Base-by-base conservation (phyloP, 768 basidiomycete species). In the Russula ochroleuca region DNA sequence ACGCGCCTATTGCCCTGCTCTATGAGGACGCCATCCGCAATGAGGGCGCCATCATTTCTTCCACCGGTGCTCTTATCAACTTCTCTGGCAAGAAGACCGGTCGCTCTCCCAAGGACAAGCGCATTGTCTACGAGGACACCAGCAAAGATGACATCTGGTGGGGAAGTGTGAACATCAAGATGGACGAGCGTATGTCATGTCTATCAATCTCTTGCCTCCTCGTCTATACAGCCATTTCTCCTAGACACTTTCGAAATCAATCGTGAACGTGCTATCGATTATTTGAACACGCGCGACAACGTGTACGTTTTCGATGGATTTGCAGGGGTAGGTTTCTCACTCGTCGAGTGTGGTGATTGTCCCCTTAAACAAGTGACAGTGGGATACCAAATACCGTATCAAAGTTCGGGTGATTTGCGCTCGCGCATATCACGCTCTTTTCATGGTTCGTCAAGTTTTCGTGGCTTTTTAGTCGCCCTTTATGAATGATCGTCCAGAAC, bases 1-100 rank as follows among this genome's bases (percentile, higher is more conserved):
- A 96, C 68, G 93, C 93, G 1, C 83, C 93, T 23, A 86, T 88
- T 48, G 92, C 95, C 1, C 83, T 87, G 70, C 88, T 96, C 48
- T 97, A 97, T 78, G 97, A 99, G 74, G 97, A 99, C 71, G 97
- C 97, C 70, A 88, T 98, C 79, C 88, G 93, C 69, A 96, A 98
- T 77, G 97, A 99, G 74, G 96, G 96, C 63, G 97, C 97, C 70
- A 92, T 99, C 79, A 90, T 99, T 78, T 95, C 97, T 59, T 86
- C 91, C 35, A 91, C 87, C 7, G 97, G 97, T 57, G 94, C 97
- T 21, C 80, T 99, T 71, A 99, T 99, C 86, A 99, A 99, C 84
- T 99, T 98, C 72, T 97, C 94, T 11, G 97, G 97, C 33, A 98
- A 98, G 83, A 99, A 99, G 83, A 98, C 97, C 2, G 97, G 97